Base-by-base conservation (phyloP, 1,284 basidiomycete species). In the Cutaneotrichosporon cyanovorans region DNA sequence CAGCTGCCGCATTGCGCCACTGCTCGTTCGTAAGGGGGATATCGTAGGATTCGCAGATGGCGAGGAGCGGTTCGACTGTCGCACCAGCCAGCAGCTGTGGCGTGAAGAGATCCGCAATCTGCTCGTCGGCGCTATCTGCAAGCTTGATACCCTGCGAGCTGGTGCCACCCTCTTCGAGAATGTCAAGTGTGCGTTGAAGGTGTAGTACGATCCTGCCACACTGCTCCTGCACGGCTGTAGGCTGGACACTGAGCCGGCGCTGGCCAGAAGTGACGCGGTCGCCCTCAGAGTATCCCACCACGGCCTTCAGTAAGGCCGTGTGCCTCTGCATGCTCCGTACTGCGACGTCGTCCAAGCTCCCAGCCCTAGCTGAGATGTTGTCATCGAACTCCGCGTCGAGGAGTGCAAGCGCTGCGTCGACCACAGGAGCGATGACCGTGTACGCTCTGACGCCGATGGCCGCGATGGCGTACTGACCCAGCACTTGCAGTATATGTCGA, bases 41-140 rank as follows among this genome's bases (percentile, higher is more conserved):
- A 1, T 18, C 28, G n/a, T n/a, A 22, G 15, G 4, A 3, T 16
- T 23, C n/a, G 4, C 30, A 33, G 33, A 44, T 41, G 8, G 16
- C 15, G 15, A 48, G 15, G 19, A 48, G 33, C 31, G 23, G 14
- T 1, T 18, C 25, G 6, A 44, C 25, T 3, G 32, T 37, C 3
- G 23, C 37, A 5, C 33, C 37, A 4, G 30, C 22, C 6, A 39
- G 38, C 31, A 42, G 36, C 15, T 12, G 14, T 3, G 47, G 34
- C 2, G 47, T 35, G 14, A 48, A 37, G 21, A 48, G 32, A 14
- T 34, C 40, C 28, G 31, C 35, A 10, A 42, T 19, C 30, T 33
- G 10, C n/a, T n/a, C 2, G 46, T n/a, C n/a, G n/a, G n/a, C 36
- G 5, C 36, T 19, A 8, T 37, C 14, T 12, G 34, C 42, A 2